Percentiles rank a stretch among this genome's conserved stretches.
Conservation (phyloP, 352 stramenopile species). For the Globisporangium nunn region DNA sequence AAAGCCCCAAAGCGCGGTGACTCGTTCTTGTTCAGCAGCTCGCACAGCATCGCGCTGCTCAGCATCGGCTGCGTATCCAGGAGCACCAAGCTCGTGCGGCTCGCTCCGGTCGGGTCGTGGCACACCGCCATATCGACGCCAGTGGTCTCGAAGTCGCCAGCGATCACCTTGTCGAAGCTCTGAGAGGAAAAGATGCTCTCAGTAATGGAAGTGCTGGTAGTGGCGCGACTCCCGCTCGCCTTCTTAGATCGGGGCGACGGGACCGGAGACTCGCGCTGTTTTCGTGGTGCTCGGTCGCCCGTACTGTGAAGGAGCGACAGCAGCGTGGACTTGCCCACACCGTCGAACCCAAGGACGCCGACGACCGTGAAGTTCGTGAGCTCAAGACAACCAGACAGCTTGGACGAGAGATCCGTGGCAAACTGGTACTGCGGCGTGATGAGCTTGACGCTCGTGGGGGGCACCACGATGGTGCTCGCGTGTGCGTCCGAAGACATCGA, state of each 20-base stretch:
- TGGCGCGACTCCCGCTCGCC: background rate
- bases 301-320: conserved; percentile 39
- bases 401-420: conserved; percentile 47
- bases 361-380: conserved; percentile 67
- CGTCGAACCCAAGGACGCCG: conserved; percentile 57
- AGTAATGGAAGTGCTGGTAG: background rate
- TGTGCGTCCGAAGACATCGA: background rate
- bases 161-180: conserved; percentile 27
- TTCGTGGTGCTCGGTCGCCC: conserved; percentile 1
- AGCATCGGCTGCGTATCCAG: conserved; percentile 65
- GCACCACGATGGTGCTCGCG: conserved; percentile 12
- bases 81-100: conserved; percentile 35
- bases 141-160: conserved; percentile 31
- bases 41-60: conserved; percentile 47
- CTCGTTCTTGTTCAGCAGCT: conserved; percentile 42
- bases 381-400: conserved; percentile 48
- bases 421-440: conserved; percentile 53
- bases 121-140: conserved; percentile 57
- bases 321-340: conserved; percentile 65
- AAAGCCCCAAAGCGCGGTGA: conserved; percentile 42
- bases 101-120: conserved; percentile 14
- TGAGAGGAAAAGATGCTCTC: conserved; percentile 27
- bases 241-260: conserved; percentile 3
- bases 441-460: conserved; percentile 41
- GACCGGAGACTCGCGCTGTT: conserved; percentile 3